Evolutionary conservation across 2,329 filamentous ascomycete species (phyloP), one percentile per base, ranked within the genome.

Genomic region (Neurospora sp.): DNA sequence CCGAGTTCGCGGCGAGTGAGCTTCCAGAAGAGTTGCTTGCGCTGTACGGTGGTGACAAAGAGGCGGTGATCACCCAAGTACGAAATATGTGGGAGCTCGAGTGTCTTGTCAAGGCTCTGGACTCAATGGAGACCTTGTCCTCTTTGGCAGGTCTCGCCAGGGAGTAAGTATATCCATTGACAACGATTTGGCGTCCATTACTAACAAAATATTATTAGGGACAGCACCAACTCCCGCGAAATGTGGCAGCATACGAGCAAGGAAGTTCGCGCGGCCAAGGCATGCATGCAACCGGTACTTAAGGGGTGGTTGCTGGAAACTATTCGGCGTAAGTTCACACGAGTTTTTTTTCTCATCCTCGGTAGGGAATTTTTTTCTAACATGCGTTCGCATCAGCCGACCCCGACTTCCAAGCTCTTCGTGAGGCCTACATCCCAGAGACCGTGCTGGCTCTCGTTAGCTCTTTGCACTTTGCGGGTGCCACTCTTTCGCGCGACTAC

Each of bases 351-450:
- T 3, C 28, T 7, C 13, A 23, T 52, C 46, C 2, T 52, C 11
- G 19, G 19, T 33, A n/a, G 52, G 23, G 3, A 15, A 67, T 67
- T 52, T 72, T 72, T 72, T 73, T 74, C 68, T 66, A 38, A 66
- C 66, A 6, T 19, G 15, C 9, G 6, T 28, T 38, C 23, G 3
- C 42, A 10, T 19, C 43, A 77, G 91, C 90, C 76, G 85, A 87
- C 71, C 78, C 83, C 17, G 88, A 92, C 69, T 85, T 93, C 67
- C 80, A 81, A 67, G 81, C 84, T 33, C 87, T 98, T 68, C 89
- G 93, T 73, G 86, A 89, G 69, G 87, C 88, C 0, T 98, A 97
- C 79, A 84, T 99, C 3, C 94, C 96, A 1, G 93, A 97, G 78
- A 87, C 92, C 19, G 84, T 97, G 58, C 85, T 99, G 67, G 92